A percentile compares a stretch with the other conserved stretches of the same genome.
These are phyloP conservation scores for Cyclocybe cylindracea DNA, from an alignment of 768 basidiomycete genomes.

Conservation along the genomic window DNA sequence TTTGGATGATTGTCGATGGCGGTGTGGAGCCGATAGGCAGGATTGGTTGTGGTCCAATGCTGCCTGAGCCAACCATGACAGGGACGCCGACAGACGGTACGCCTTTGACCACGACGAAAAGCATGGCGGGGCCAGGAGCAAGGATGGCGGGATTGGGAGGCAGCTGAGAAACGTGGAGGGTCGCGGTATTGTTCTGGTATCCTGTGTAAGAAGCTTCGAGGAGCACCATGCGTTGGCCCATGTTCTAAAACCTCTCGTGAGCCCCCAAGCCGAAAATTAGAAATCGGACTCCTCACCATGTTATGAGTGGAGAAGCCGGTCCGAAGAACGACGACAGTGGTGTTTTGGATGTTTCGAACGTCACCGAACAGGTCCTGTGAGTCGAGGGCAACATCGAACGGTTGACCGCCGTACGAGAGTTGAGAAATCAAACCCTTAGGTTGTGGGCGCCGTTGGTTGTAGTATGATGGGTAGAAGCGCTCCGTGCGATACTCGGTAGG, in stretches of 20 bases:
- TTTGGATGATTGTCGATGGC: constrained; percentile 23
- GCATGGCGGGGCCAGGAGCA: constrained; percentile 64
- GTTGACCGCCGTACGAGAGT: constrained; percentile 75
- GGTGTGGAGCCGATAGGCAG: constrained; percentile 38
- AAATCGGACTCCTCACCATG: constrained; percentile 43
- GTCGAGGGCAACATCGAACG: constrained; percentile 64
- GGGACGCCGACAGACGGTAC: constrained; percentile 70
- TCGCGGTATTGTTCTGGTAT: constrained; percentile 49
- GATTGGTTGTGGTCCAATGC: constrained; percentile 55
- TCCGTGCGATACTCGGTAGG: constrained; percentile 78
- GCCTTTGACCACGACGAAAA: constrained; percentile 78
- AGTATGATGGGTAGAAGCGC: constrained; percentile 74
- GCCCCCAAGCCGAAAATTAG: neutral
- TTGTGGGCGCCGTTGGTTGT: constrained; percentile 56
- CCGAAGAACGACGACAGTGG: constrained; percentile 55
- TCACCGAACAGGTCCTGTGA: constrained; percentile 52
- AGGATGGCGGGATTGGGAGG: constrained; percentile 76
- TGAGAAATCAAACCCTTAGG: constrained; percentile 53
- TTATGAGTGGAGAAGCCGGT: constrained; percentile 78
- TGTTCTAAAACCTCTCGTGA: constrained; percentile 42
- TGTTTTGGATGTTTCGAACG: constrained; percentile 46
- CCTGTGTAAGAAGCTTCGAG: constrained; percentile 62
- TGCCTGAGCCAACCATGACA: constrained; percentile 76
- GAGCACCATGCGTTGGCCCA: constrained; percentile 76
- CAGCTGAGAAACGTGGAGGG: constrained; percentile 68